A percentile compares a stretch with the other conserved stretches of the same genome.
Conservation (phyloP, 306 rosid species). For the Medicago lupulina region DNA sequence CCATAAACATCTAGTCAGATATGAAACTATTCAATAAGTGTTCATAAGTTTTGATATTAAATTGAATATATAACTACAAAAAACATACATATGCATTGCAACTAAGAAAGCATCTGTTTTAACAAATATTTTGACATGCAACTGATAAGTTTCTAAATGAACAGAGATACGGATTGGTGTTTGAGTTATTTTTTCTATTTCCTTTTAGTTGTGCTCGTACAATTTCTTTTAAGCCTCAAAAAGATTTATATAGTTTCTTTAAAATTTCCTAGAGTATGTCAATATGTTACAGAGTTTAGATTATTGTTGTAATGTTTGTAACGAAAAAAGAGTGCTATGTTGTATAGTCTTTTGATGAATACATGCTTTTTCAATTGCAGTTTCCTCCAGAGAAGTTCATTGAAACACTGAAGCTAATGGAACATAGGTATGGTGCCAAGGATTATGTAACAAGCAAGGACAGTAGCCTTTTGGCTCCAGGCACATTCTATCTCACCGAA, state of each 20-base stretch:
- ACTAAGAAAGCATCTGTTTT: not conserved
- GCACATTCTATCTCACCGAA: conserved; percentile 96
- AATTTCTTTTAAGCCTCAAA: not conserved
- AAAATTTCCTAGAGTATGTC: not conserved
- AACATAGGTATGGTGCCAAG: conserved; percentile 92
- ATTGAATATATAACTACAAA: not conserved
- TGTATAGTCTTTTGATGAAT: conserved; percentile 38
- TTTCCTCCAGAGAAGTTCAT: conserved; percentile 76
- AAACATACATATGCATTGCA: conserved; percentile 15
- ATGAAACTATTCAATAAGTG: conserved; percentile 5
- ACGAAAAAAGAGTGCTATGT: not conserved
- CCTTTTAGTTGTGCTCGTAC: not conserved
- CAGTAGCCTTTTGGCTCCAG: conserved; percentile 69
- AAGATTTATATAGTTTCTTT: not conserved
- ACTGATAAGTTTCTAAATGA: not conserved
- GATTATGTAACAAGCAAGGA: conserved; percentile 94
- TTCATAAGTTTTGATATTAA: conserved; percentile 5
- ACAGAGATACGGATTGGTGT: not conserved
- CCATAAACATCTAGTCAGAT: conserved; percentile 15
- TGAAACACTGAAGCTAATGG: conserved; percentile 90
- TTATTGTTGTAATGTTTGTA: not conserved
- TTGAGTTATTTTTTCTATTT: not conserved
- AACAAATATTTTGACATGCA: not conserved
- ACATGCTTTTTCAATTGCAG: conserved; percentile 52
- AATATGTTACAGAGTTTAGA: not conserved